Base-by-base conservation (phyloP, 805 yeast genomes). In the Clavispora asparagi region DNA sequence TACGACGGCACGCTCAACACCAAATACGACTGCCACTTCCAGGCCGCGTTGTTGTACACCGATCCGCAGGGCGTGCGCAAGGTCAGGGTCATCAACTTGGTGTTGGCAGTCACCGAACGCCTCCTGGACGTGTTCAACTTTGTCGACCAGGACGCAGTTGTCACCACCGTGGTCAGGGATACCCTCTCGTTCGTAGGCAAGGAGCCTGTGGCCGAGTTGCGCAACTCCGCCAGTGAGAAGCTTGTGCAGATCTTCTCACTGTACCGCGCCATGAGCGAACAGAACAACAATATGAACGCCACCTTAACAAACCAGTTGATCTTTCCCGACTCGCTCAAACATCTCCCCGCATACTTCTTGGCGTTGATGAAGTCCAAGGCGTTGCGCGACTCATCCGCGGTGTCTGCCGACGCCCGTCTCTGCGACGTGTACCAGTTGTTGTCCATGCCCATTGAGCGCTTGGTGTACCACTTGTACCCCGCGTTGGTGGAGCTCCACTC, bases 31-130 rank as follows among this genome's bases (percentile, higher is more conserved):
- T 86, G 88, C 19, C 94, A 89, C 62, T 88, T 92, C 71, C 99
- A 94, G 66, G 85, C 87, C 1, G 97, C 98, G 0, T 55, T 94
- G 26, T 69, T 94, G 45, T 92, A 90, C 62, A 91, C 97, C 0
- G 86, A 89, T 40, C 59, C 74, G 2, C 74, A 74, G 41, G 99
- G 99, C 19, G 66, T 74, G 8, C 73, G 97, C 53, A 84, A 87
- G 56, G 92, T 94, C 13, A 77, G 99, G 51, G 90, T 90, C n/a
- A 77, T 87, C 41, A 94, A 94, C 59, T 70, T 82, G 46, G 84
- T 85, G n/a, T 79, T 87, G 40, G 87, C 95, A 0, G 91, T 88
- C 13, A 81, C 94, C 1, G 85, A 83, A 49, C 76, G 87, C 45
- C 67, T 85, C 37, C 77, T 77, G 41, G 90, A 85, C 46, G 83